Evolutionary conservation across 2,329 filamentous ascomycete species (phyloP).

Genomic region (Claviceps digitariae): DNA sequence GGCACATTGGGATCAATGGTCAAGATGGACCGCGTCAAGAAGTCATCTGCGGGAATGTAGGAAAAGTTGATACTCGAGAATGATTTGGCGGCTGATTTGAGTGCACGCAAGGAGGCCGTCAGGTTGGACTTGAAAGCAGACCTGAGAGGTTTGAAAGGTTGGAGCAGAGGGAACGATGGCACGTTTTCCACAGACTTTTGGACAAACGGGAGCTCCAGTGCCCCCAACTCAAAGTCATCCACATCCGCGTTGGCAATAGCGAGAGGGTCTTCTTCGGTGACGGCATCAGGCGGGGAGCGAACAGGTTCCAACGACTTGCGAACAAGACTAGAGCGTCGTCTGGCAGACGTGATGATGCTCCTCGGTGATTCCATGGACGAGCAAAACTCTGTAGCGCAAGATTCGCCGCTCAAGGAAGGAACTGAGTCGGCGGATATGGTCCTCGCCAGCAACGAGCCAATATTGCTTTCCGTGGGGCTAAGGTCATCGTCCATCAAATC

Average conservation of each 20-base stretch:
- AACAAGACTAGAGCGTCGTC: conserved; percentile 23
- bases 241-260: conserved; percentile 16
- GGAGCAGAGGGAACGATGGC: conserved; percentile 13
- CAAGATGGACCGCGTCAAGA: conserved; percentile 53
- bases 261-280: conserved; percentile 37
- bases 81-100: conserved; percentile 50
- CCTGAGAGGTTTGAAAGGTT: conserved; percentile 35
- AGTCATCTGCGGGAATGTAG: conserved; percentile 51
- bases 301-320: conserved; percentile 40
- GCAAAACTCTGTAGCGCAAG: conserved; percentile 34
- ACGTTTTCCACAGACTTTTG: conserved; percentile 11
- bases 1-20: conserved; percentile 53
- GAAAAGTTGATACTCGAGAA: conserved; percentile 50
- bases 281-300: conserved; percentile 40
- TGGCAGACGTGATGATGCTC: conserved; percentile 22
- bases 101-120: conserved; percentile 50
- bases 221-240: conserved; percentile 29
- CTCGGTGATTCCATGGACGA: conserved; percentile 37
- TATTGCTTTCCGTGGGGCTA: conserved; percentile 37
- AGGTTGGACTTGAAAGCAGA: conserved; percentile 56
- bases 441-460: conserved; percentile 36
- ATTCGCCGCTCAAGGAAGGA: conserved; percentile 43
- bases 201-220: conserved; percentile 25
- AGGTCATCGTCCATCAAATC: conserved; percentile 36
- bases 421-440: conserved; percentile 48